Conservation (phyloP, 1,284 basidiomycete genomes). For the Mycena sp. region DNA sequence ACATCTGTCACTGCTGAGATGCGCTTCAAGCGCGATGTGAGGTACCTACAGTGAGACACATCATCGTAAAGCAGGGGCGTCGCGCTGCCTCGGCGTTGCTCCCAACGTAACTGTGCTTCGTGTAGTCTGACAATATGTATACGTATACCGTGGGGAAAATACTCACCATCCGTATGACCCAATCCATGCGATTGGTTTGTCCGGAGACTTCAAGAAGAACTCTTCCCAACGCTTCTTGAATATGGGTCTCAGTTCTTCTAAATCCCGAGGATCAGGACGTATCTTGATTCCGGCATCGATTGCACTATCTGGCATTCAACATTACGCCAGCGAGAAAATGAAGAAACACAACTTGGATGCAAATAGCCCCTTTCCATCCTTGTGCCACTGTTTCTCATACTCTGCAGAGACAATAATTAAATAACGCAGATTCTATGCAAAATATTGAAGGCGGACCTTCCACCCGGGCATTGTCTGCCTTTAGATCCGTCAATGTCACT, state of each 20-base stretch:
- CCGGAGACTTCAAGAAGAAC: slow-evolving; percentile 53
- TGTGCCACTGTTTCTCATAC: no score
- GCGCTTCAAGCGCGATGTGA: background rate
- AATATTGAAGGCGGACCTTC: no score
- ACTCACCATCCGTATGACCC: background rate
- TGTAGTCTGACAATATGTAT: background rate
- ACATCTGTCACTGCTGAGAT: slow-evolving; percentile 21
- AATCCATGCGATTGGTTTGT: slow-evolving; percentile 49
- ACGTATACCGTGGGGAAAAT: background rate
- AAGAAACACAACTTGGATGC: slow-evolving; percentile 55
- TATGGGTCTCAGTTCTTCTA: slow-evolving; percentile 52
- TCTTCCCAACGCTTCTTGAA: slow-evolving; percentile 54
- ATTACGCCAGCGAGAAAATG: background rate
- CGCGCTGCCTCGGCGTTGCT: slow-evolving; percentile 34
- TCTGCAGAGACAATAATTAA: no score
- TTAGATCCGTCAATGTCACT: no score
- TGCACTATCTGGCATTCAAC: slow-evolving; percentile 38
- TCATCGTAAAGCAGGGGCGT: slow-evolving; percentile 46
- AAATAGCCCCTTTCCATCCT: slow-evolving; percentile 56
- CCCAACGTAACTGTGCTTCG: slow-evolving; percentile 28
- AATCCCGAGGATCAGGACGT: slow-evolving; percentile 53
- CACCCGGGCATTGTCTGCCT: no score
- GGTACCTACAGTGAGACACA: slow-evolving; percentile 37
- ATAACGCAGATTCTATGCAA: no score
- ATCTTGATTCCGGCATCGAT: slow-evolving; percentile 58